Evolutionary conservation across 2,329 filamentous ascomycete species (phyloP).

Genomic region (Venturia aucupariae): DNA sequence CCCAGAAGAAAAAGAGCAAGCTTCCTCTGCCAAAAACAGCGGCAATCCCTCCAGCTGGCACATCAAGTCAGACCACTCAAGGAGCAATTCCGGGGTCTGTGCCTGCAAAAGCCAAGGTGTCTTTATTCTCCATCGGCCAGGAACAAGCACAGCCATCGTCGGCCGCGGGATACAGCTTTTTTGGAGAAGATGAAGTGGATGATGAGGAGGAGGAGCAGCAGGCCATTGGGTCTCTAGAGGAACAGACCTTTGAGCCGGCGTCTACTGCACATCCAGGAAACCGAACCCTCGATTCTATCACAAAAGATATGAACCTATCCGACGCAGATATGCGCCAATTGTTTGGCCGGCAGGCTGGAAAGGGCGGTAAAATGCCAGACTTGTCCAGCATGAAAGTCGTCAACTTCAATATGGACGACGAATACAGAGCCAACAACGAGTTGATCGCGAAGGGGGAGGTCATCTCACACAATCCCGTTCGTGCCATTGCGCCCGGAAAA

Average conservation of each 20-base stretch:
- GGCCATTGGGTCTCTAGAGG: background rate
- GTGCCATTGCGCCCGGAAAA: slow-evolving; percentile 75
- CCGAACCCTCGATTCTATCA: slow-evolving; percentile 53
- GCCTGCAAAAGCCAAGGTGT: slow-evolving; percentile 49
- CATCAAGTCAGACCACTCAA: slow-evolving; percentile 19
- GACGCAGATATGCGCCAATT: slow-evolving; percentile 70
- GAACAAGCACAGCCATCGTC: slow-evolving; percentile 25
- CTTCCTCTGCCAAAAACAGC: slow-evolving; percentile 21
- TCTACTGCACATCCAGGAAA: slow-evolving; percentile 16
- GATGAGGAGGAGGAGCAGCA: slow-evolving; percentile 12
- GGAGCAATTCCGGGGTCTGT: slow-evolving; percentile 15
- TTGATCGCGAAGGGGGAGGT: slow-evolving; percentile 61
- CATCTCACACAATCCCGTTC: slow-evolving; percentile 69
- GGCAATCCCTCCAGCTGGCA: slow-evolving; percentile 17
- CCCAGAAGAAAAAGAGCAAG: slow-evolving; percentile 54
- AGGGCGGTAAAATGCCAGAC: slow-evolving; percentile 28
- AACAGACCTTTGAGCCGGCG: background rate
- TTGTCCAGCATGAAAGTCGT: slow-evolving; percentile 56
- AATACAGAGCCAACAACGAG: slow-evolving; percentile 78
- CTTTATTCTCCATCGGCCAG: slow-evolving; percentile 57
- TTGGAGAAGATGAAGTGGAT: slow-evolving; percentile 7
- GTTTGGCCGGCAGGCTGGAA: slow-evolving; percentile 58
- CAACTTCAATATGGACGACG: slow-evolving; percentile 80
- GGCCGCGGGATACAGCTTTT: slow-evolving; percentile 3
- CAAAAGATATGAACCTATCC: slow-evolving; percentile 69